Evolutionary conservation across 306 rosid genomes (phyloP), one percentile per base, ranked within the genome.

Genomic region (Phaseolus lunatus): DNA sequence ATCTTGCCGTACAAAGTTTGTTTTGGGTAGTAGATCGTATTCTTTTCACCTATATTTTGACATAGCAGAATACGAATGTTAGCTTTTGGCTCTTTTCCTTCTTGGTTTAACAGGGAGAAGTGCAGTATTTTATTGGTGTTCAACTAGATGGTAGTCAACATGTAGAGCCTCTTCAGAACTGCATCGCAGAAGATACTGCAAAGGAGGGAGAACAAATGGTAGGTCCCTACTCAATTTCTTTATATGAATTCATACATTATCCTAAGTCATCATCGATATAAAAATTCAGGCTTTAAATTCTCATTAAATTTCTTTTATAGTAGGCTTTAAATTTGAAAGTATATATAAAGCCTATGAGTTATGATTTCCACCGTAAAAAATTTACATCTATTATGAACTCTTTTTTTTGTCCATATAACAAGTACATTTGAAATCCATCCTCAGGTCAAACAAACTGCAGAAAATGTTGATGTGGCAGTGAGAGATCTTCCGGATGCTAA

Each of bases 71-170:
- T 26, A 48, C 22, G 35, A 35, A 10, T 9, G 22, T 61, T 16
- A 68, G 26, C 24, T 18, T 31, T 57, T 20, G 43, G 64, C 48
- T 56, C n/a, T 52, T 79, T 82, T 56, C 10, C 18, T 73, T 78
- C 39, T 50, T 47, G 78, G 73, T 70, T 67, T 62, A 73, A 85
- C 86, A 95, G 99, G 99, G 97, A 77, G 97, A 92, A 86, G 99
- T 95, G 8, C 99, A 95, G 67, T 95, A 95, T 71, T 95, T 95
- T 71, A 92, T 92, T 82, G 99, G 99, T 77, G 99, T 95, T 66
- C 99, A 95, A 84, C 95, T 95, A 24, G 99, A 95, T 79, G 99
- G 99, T 9, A 95, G 99, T 84, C 97, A 90, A 78, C 97, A 90
- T 39, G 89, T 95, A 66, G 97, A 95, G 85, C 97, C 99, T 54